Evolutionary conservation across 139 green algal species (phyloP).

Genomic region (Bryopsis sp.): DNA sequence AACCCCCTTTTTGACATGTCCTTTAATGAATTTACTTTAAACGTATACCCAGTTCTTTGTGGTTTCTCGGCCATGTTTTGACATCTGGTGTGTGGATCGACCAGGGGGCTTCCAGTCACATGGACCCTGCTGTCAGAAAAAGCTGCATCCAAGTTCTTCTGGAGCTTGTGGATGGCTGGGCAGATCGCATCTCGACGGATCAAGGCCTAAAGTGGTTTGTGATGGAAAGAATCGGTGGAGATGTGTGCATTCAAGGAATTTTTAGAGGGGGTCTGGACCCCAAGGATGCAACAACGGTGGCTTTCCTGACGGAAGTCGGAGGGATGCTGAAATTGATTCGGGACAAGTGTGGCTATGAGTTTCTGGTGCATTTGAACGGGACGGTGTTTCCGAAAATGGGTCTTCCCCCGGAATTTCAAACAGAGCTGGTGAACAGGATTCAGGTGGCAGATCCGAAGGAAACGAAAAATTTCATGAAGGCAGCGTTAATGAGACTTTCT

Average conservation of each 20-base stretch:
- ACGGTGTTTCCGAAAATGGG: not conserved
- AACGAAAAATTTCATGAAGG: conserved; percentile 8
- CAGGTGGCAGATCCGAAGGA: not conserved
- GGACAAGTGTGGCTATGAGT: not conserved
- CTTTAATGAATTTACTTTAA: no score
- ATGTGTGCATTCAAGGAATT: not conserved
- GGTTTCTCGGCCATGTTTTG: conserved; percentile 45
- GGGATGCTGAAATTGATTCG: not conserved
- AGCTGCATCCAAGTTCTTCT: conserved; percentile 47
- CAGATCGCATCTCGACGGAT: not conserved
- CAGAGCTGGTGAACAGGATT: not conserved
- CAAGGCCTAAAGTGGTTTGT: not conserved
- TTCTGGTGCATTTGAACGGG: not conserved
- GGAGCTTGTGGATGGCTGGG: not conserved
- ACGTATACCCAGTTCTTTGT: no score
- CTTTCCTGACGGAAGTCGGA: not conserved
- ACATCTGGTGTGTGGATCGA: conserved; percentile 37
- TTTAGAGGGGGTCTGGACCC: not conserved
- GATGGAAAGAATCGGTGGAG: not conserved
- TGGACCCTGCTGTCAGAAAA: conserved; percentile 43
- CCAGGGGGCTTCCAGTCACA: conserved; percentile 40
- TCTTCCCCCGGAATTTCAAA: not conserved
- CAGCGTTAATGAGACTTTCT: not conserved
- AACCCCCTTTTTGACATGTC: no score
- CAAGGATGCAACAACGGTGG: not conserved